These are phyloP conservation scores for Aspergillus glaucus DNA, from an alignment of 2,329 filamentous ascomycete species.

Conservation along the genomic window DNA sequence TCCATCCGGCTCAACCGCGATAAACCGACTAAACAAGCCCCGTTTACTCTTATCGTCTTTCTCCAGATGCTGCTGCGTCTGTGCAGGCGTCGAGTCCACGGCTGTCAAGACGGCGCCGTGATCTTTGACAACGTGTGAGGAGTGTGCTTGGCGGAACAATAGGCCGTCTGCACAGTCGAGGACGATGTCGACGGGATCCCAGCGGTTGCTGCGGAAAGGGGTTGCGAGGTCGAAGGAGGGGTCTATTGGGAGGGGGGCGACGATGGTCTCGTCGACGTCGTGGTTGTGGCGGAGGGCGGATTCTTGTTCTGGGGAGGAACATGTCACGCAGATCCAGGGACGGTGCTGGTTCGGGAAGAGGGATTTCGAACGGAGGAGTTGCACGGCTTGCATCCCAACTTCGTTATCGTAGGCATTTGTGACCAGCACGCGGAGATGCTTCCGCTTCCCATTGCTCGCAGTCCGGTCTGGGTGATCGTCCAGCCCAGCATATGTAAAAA, in stretches of 20 bases:
- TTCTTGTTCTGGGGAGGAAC: constrained; percentile 15
- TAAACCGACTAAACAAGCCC: constrained; percentile 26
- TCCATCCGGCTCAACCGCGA: constrained; percentile 33
- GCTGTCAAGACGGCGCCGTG: constrained; percentile 29
- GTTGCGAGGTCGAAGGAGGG: constrained; percentile 24
- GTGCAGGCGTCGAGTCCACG: constrained; percentile 23
- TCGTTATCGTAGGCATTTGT: constrained; percentile 32
- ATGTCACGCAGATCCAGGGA: constrained; percentile 36
- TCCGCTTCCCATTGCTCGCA: not conserved
- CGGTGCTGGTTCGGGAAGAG: constrained; percentile 23
- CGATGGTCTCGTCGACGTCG: constrained; percentile 31
- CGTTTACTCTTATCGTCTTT: constrained; percentile 10
- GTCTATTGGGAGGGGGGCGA: constrained; percentile 18
- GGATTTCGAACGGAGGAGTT: constrained; percentile 29
- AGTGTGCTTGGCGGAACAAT: constrained; percentile 29
- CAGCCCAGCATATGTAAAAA: constrained; percentile 32
- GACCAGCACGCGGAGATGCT: constrained; percentile 30
- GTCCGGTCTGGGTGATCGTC: constrained; percentile 16
- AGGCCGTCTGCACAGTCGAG: constrained; percentile 33
- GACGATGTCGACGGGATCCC: constrained; percentile 35
- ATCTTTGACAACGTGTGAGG: constrained; percentile 26
- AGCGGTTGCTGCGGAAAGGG: constrained; percentile 25
- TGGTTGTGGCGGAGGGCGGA: constrained; percentile 20
- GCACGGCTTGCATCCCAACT: constrained; percentile 31
- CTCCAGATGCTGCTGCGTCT: constrained; percentile 7